Evolutionary conservation across 2,329 filamentous ascomycete genomes (phyloP), one percentile per base, ranked within the genome.

Genomic region (Diaporthe ilicicola): DNA sequence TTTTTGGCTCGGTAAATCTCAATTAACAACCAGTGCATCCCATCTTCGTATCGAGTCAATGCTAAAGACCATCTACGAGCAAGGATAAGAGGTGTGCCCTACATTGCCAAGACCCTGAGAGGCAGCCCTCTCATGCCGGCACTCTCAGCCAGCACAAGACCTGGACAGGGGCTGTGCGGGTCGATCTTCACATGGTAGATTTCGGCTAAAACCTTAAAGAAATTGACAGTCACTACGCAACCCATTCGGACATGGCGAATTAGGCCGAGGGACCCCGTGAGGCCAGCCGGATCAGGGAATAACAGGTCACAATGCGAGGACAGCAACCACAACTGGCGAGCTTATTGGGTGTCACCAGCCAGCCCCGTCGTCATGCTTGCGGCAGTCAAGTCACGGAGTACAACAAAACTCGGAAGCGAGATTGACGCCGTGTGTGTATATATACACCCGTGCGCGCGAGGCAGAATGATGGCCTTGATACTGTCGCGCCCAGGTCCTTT

Each of bases 181-280:
- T 22, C 56, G 39, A n/a, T 34, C 42, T 62, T 62, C 56, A 61
- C 56, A 34, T 48, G 56, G 42, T 62, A 48, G 56, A 19, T 62
- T 62, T 62, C 42, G 56, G 56, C 56, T 34, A 48, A 62, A 62
- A 34, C 56, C 42, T 62, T 32, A 62, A 62, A 48, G 42, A 62
- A 24, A 48, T 48, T 48, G 56, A 48, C 56, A 62, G 39, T 15
- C 24, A 19, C 10, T 15, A 22, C 56, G 56, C 56, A 48, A 46
- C 56, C 42, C 42, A 34, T 62, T 34, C 39, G 59, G 42, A 62
- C 19, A 1, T 8, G 12, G 29, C 42, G 37, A 13, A 13, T 13
- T 5, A 39, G 9, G 10, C 37, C 3, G 37, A n/a, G 59, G 59
- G 42, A 24, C 42, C 19, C 27, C 2, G 19, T 34, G 44, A 62